phyloP scores from a whole-genome alignment of 139 green algal species.

The Pseudopediastrum boryanum region DNA sequence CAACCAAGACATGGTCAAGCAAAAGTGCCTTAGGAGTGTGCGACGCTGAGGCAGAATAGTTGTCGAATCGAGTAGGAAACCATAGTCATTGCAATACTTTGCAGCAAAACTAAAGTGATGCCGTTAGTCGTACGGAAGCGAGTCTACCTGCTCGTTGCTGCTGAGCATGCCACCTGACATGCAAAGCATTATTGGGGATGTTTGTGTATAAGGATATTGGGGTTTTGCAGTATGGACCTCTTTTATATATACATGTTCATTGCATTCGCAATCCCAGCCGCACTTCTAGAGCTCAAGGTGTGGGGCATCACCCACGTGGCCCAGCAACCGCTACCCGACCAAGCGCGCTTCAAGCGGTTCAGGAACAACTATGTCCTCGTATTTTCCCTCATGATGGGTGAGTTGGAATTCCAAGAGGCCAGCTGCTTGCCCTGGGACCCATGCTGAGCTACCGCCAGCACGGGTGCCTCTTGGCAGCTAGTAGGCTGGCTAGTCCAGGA shows the following conservation, averaged over 20 bases:
- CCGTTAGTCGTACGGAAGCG: too few species aligned
- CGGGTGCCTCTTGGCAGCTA: background rate
- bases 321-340: background rate
- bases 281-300: background rate
- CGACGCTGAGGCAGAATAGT: too few species aligned
- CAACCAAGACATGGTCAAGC: too few species aligned
- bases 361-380: conserved; percentile 93
- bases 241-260: background rate
- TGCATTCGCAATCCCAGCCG: background rate
- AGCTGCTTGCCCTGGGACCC: background rate
- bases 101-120: too few species aligned
- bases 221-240: too few species aligned
- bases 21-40: too few species aligned
- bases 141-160: too few species aligned
- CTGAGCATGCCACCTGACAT: too few species aligned
- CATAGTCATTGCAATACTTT: too few species aligned
- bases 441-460: background rate
- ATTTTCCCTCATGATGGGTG: conserved; percentile 98
- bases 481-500: background rate
- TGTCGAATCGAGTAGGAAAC: too few species aligned
- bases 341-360: conserved; percentile 54
- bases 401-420: conserved; percentile 4
- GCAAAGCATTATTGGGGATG: too few species aligned
- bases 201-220: too few species aligned
- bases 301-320: background rate